Conservation (phyloP, 2,329 filamentous ascomycete genomes). For the Venturia effusa region DNA sequence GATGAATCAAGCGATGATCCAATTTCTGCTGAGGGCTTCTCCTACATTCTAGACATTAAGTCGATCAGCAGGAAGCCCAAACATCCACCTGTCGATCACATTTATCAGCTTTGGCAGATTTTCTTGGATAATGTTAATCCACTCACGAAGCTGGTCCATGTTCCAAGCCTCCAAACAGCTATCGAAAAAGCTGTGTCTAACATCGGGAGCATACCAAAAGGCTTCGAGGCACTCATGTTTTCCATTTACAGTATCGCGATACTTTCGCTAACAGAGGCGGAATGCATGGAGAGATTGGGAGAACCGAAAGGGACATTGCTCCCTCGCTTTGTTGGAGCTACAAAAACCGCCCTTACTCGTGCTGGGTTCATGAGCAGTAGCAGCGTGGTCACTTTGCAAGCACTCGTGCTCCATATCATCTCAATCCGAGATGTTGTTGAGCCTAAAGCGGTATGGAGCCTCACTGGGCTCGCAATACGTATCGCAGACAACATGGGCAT, state of each 20-base stretch:
- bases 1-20: neutral
- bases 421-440: neutral
- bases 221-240: constrained; percentile 23
- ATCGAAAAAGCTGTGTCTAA: constrained; percentile 18
- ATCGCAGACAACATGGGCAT: constrained; percentile 18
- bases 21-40: neutral
- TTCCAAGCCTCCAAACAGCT: constrained; percentile 16
- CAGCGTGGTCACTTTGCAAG: constrained; percentile 19
- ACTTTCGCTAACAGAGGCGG: constrained; percentile 21
- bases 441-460: constrained; percentile 6
- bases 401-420: constrained; percentile 20
- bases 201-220: constrained; percentile 14
- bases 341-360: constrained; percentile 18
- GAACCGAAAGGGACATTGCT: constrained; percentile 16
- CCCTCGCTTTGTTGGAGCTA: constrained; percentile 16
- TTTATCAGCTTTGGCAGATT: constrained; percentile 17
- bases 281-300: constrained; percentile 17
- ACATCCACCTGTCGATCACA: neutral
- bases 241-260: constrained; percentile 24
- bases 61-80: neutral
- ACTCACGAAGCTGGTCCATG: constrained; percentile 16
- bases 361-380: constrained; percentile 20
- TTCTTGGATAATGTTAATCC: constrained; percentile 20
- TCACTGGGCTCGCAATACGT: constrained; percentile 16
- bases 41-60: neutral